Conservation (phyloP, 2,329 filamentous ascomycete genomes). For the Phaeoacremonium minimum region DNA sequence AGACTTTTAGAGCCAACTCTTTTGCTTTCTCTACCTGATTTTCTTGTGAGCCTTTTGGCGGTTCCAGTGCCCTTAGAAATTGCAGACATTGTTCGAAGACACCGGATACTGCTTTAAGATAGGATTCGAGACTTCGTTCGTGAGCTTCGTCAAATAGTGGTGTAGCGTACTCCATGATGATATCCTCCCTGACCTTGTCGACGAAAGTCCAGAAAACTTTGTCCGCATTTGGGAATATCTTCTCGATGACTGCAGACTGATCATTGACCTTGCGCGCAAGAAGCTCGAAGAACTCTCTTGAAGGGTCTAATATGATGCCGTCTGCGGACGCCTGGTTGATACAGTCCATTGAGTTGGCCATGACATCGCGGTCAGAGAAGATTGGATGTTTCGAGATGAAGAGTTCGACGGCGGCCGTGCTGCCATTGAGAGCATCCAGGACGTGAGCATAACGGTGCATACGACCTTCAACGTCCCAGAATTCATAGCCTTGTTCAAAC, state of each 20-base stretch:
- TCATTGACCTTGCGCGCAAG: slow-evolving; percentile 76
- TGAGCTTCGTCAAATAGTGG: slow-evolving; percentile 85
- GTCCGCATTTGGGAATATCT: slow-evolving; percentile 71
- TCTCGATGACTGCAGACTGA: slow-evolving; percentile 72
- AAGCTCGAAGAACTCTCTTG: slow-evolving; percentile 73
- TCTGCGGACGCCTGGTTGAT: slow-evolving; percentile 63
- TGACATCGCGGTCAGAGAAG: slow-evolving; percentile 66
- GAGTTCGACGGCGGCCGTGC: slow-evolving; percentile 70
- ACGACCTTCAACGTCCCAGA: slow-evolving; percentile 78
- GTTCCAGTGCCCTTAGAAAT: slow-evolving; percentile 67
- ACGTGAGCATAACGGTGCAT: slow-evolving; percentile 91
- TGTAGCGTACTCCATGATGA: slow-evolving; percentile 82
- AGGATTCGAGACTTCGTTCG: slow-evolving; percentile 67
- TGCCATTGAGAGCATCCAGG: slow-evolving; percentile 76
- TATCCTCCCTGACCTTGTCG: slow-evolving; percentile 77
- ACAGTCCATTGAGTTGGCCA: slow-evolving; percentile 77
- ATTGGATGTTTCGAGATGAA: slow-evolving; percentile 88
- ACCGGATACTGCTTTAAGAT: slow-evolving; percentile 81
- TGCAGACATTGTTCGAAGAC: slow-evolving; percentile 82
- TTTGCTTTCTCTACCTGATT: slow-evolving; percentile 63
- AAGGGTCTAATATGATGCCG: slow-evolving; percentile 74
- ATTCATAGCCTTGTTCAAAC: slow-evolving; percentile 89
- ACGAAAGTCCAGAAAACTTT: slow-evolving; percentile 74
- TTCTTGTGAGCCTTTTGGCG: slow-evolving; percentile 58
- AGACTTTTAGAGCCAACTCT: slow-evolving; percentile 65